Evolutionary conservation across 306 rosid genomes (phyloP), one percentile per base, ranked within the genome.

Genomic region (Carpinus fangiana): DNA sequence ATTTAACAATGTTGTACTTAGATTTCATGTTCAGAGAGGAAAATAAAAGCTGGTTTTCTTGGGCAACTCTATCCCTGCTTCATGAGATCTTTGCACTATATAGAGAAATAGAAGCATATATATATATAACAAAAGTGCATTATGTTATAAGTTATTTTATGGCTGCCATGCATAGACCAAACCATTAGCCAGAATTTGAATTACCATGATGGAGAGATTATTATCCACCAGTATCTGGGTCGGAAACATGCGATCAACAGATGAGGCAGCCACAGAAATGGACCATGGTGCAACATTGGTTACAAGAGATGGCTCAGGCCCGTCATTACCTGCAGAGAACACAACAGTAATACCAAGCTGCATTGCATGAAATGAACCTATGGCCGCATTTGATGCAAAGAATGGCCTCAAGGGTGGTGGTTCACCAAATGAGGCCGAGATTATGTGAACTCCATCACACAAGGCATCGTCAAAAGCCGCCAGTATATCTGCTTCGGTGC

Each of bases 381-480:
- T 86, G 0, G 75, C 79, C 2, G 78, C 26, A 10, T 21, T 46
- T 1, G 87, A 77, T 14, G 16, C 81, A 8, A 82, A 78, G 2
- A 84, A 61, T 0, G 86, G 87, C 43, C 50, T 47, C 50, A 85
- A 54, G 2, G 93, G 93, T 12, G 86, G 89, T 2, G 31, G 36
- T 7, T 53, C 26, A n/a, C 93, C 93, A 13, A 89, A 59, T 0
- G 90, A 89, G 0, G 82, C 90, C 0, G 93, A 89, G 48, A 89
- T 86, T 8, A 89, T 84, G 11, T 89, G 78, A 5, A 89, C 90
- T 2, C 93, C 90, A 45, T 89, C 90, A 5, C 65, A 74, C 78
- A 89, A 54, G 51, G 90, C 93, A 8, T 89, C 89, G 48, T 87
- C 90, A n/a, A 86, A 89, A 50, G 87, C 93, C 7, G 89, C 90